Evolutionary conservation across 2,329 filamentous ascomycete species (phyloP), one percentile per base, ranked within the genome.

Genomic region (Alternaria arbusti): DNA sequence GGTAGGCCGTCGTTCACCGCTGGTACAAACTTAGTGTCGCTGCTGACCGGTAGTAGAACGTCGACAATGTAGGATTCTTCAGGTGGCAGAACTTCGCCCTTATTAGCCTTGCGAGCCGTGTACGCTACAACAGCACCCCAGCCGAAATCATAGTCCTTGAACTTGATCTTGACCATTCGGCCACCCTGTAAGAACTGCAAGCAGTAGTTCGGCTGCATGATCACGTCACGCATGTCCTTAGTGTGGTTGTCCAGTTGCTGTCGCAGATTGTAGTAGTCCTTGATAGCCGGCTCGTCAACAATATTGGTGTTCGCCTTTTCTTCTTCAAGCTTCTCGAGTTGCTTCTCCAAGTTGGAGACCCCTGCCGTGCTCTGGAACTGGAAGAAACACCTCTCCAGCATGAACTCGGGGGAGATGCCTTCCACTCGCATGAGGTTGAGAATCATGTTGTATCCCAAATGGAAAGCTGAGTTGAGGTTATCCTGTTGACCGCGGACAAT

Each of bases 401-500:
- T 99, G 76, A 93, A 98, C 74, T 99, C 95, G 3, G 96, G 96
- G 9, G 94, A 98, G 54, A 99, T 97, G n/a, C 94, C 95, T 79
- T 99, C 96, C n/a, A 99, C 95, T 81, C 96, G 88, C 80, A 98
- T 90, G 65, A 99, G 83, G 77, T 99, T 99, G 61, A 99, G 86
- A 76, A 99, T 93, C 96, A 99, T 99, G 83, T 99, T 99, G 85
- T 99, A 99, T 30, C 96, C 94, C 15, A 99, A 87, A 78, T 99
- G 93, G 82, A 99, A 99, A 2, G 96, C 96, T 4, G 96, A 98
- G 82, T 98, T 98, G 28, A 99, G 89, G 70, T 94, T 94, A 80
- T 99, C 96, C 80, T 99, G 96, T 76, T 97, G 92, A 70, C 96
- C 96, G 57, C 96, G 93, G 12, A 99, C 96, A 72, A 99, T 97